Conservation (phyloP, 1,139 yeast species). For the Eremothecium gossypii region DNA sequence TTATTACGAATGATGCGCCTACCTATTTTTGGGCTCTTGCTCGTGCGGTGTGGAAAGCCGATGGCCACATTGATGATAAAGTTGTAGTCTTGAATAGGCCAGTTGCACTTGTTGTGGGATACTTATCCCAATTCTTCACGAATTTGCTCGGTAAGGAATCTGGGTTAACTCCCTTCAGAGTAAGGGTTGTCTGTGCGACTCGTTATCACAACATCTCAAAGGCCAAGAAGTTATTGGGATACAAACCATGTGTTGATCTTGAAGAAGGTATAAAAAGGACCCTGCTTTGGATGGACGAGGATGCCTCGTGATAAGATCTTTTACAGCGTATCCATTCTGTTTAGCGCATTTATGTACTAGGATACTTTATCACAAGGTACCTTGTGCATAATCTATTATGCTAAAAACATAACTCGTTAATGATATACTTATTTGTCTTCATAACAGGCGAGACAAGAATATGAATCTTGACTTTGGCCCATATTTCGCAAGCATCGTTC, state of each 20-base stretch:
- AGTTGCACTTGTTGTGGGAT: constrained; percentile 72
- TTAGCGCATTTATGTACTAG: not conserved
- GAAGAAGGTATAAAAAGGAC: constrained; percentile 79
- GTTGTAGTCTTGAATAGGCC: constrained; percentile 64
- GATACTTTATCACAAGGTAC: not conserved
- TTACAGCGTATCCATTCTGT: not conserved
- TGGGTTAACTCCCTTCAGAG: constrained; percentile 94
- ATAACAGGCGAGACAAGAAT: constrained; percentile 18
- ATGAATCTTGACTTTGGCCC: constrained; percentile 29
- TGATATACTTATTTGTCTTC: too few species aligned
- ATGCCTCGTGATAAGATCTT: constrained; percentile 8
- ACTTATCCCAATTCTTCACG: constrained; percentile 64
- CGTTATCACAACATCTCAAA: constrained; percentile 88
- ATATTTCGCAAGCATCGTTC: constrained; percentile 44
- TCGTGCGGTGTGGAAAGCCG: constrained; percentile 94
- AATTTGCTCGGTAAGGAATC: constrained; percentile 73
- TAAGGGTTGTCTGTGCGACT: constrained; percentile 84
- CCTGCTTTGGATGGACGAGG: constrained; percentile 82
- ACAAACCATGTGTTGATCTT: constrained; percentile 68
- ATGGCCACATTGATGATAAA: constrained; percentile 67
- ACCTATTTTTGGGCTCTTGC: constrained; percentile 97
- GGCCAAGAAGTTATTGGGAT: constrained; percentile 71
- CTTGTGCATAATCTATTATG: too few species aligned
- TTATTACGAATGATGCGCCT: constrained; percentile 89
- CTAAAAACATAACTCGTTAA: too few species aligned